These are phyloP conservation scores for Lunularia cruciata DNA, from an alignment of 225 moss, liverwort and hornwort species.

Conservation along the genomic window DNA sequence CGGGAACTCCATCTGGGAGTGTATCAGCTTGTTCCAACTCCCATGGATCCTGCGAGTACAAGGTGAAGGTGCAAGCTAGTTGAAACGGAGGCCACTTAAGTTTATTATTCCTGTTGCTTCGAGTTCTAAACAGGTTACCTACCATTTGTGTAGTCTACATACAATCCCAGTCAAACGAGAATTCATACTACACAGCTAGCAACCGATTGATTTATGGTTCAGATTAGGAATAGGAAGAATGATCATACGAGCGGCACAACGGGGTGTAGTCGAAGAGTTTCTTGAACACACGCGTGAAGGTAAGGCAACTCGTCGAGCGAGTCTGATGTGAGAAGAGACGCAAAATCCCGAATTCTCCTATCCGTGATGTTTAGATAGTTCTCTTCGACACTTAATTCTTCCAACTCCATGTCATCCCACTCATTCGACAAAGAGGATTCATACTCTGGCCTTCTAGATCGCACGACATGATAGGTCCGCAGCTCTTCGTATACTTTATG, in stretches of 20 bases:
- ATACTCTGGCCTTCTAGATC: not conserved
- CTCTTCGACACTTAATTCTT: not conserved
- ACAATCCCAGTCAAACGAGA: no score
- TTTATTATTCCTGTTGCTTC: no score
- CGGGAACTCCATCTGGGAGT: constrained; percentile 9
- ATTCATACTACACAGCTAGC: no score
- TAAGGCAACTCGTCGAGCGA: constrained; percentile 12
- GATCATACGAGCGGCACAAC: constrained; percentile 13
- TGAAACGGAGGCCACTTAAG: no score
- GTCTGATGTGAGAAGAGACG: constrained; percentile 7
- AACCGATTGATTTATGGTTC: not conserved
- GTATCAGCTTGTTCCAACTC: constrained; percentile 1
- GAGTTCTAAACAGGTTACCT: no score
- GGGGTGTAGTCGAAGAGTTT: constrained; percentile 19
- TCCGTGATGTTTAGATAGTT: not conserved
- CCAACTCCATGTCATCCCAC: not conserved
- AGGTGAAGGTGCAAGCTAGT: not conserved
- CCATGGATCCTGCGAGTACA: constrained; percentile 21
- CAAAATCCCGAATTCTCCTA: not conserved
- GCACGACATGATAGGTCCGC: not conserved
- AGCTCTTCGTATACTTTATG: constrained; percentile 32
- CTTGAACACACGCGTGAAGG: constrained; percentile 8
- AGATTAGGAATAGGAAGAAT: not conserved
- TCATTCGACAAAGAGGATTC: not conserved
- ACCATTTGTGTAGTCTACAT: no score